Evolutionary conservation across 352 stramenopile species (phyloP).

Genomic region (Phytopythium cucurbitacearum): DNA sequence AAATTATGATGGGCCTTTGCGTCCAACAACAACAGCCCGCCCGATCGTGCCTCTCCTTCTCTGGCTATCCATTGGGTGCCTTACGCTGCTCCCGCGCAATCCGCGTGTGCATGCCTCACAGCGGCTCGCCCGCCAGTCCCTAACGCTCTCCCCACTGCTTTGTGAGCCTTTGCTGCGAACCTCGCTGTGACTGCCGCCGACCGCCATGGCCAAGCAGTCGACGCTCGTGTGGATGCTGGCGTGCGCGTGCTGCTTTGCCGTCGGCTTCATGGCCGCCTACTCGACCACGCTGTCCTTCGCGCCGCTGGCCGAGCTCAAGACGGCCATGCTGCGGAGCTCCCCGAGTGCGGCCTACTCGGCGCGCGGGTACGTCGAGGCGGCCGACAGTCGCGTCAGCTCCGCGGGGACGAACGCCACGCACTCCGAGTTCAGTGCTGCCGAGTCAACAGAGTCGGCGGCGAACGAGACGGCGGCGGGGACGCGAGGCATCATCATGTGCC

Average conservation of each 20-base stretch:
- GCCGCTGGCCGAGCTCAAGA: constrained; percentile 2
- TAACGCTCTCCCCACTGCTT: too few relatives aligned
- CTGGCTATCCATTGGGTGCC: too few relatives aligned
- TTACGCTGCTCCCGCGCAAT: neutral
- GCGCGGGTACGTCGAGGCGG: neutral
- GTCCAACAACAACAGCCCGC: too few relatives aligned
- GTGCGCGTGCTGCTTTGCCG: constrained; percentile 32
- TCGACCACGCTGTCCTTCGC: constrained; percentile 15
- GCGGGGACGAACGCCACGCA: too few relatives aligned
- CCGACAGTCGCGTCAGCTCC: too few relatives aligned
- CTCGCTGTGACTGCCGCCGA: too few relatives aligned
- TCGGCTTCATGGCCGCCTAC: constrained; percentile 32
- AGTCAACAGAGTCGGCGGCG: neutral
- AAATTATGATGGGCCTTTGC: too few relatives aligned
- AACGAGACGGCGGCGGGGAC: constrained; percentile 5
- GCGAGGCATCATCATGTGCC: constrained; percentile 29
- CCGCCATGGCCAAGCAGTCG: constrained; percentile 1
- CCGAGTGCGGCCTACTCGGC: constrained; percentile 4
- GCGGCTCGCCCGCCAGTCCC: constrained; percentile 4
- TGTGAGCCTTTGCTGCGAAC: too few relatives aligned
- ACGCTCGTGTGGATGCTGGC: constrained; percentile 29
- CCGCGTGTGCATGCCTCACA: neutral
- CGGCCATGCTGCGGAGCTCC: constrained; percentile 8
- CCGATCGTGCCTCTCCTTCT: too few relatives aligned
- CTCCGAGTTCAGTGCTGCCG: too few relatives aligned